Conservation (phyloP, 1,284 basidiomycete genomes). For the Megacollybia platyphylla region DNA sequence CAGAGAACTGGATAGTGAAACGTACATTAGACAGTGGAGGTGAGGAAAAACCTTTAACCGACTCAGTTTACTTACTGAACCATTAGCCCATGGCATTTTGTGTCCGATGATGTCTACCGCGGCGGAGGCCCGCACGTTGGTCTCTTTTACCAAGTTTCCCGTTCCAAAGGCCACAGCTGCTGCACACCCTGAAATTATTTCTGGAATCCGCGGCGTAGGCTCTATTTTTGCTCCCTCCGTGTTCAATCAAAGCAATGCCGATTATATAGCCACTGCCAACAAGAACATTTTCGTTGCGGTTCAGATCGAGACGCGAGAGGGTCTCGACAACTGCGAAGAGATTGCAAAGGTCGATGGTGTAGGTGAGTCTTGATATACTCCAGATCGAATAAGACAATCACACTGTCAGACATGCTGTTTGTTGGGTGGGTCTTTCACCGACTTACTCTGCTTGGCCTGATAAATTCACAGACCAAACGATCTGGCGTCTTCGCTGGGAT, state of each 20-base stretch:
- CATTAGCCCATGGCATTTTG: conserved; percentile 10
- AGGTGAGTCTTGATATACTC: conserved; percentile 5
- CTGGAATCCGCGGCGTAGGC: conserved; percentile 15
- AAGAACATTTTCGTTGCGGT: conserved; percentile 9
- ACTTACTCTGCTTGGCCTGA: neutral
- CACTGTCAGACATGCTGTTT: conserved; percentile 9
- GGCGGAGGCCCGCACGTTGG: conserved; percentile 9
- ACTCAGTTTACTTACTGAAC: neutral
- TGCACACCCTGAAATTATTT: conserved; percentile 5
- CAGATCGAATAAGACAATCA: neutral
- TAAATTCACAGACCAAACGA: conserved; percentile 7
- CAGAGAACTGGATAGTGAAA: conserved; percentile 13
- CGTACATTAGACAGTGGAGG: conserved; percentile 11
- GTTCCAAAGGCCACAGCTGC: conserved; percentile 3
- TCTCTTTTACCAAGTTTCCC: conserved; percentile 12
- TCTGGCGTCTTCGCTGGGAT: conserved; percentile 9
- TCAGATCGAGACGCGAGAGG: conserved; percentile 9
- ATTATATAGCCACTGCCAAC: conserved; percentile 11
- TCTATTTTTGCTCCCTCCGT: conserved; percentile 16
- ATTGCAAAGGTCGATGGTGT: conserved; percentile 11
- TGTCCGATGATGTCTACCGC: conserved; percentile 12
- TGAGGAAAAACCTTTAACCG: conserved; percentile 1
- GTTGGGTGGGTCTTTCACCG: conserved; percentile 6
- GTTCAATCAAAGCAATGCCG: conserved; percentile 10
- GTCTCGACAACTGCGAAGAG: conserved; percentile 10